Conservation (phyloP, 139 green algal species). For the Chlamydomonas asymmetrica region DNA sequence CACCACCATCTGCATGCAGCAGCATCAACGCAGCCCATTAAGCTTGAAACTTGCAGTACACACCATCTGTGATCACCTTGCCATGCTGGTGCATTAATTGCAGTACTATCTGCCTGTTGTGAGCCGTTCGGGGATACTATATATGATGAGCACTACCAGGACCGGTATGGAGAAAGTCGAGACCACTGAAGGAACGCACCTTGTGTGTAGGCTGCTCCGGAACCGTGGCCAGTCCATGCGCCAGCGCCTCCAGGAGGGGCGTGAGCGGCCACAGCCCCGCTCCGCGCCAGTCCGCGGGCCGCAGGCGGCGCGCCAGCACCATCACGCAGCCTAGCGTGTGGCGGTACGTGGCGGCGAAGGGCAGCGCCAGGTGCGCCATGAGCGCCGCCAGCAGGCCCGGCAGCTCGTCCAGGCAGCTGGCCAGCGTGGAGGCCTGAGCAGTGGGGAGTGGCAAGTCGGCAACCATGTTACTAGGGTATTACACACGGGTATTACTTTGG, state of each 20-base stretch:
- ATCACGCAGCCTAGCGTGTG: conserved; percentile 7
- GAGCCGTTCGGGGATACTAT: neutral
- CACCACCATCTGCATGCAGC: neutral
- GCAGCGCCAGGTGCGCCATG: neutral
- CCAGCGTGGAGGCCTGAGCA: no score
- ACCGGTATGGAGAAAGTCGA: neutral
- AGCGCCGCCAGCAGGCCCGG: conserved; percentile 6
- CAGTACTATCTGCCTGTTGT: neutral
- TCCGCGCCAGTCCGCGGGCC: neutral
- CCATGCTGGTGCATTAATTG: neutral
- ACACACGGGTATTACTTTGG: no score
- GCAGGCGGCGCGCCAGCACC: neutral
- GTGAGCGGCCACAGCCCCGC: neutral
- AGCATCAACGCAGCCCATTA: neutral
- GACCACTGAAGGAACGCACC: neutral
- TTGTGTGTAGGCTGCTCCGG: neutral
- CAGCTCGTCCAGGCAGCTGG: neutral
- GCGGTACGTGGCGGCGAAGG: neutral
- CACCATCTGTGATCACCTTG: neutral
- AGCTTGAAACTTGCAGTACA: neutral
- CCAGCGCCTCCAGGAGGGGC: conserved; percentile 4
- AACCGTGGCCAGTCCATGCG: neutral
- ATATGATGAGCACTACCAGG: neutral
- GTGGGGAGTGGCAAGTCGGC: no score
- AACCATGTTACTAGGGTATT: no score